Base-by-base conservation (phyloP, 2,329 filamentous ascomycete genomes). In the Coniochaeta sp. region DNA sequence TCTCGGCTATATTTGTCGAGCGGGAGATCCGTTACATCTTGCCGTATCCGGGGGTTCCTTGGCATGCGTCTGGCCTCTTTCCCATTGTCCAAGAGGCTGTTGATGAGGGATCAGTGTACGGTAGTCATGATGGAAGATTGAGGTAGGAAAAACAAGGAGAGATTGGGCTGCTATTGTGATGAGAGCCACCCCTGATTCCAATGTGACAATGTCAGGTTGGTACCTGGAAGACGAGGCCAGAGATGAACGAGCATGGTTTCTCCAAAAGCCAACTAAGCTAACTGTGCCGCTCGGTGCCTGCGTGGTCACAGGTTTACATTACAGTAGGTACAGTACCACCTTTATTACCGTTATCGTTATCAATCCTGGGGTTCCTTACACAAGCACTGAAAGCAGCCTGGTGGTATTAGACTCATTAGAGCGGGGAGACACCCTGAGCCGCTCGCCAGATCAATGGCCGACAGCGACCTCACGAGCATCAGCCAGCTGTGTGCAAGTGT, bases 1-100 rank as follows among this genome's bases (percentile, higher is more conserved):
- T 57, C 54, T 57, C 54, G 54, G 54, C 54, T 52, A 52, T 52
- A 52, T 52, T 52, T 52, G 12, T 52, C 16, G 22, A 14, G 47
- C 47, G 47, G 47, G 47, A 52, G 47, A 28, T 28, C 47, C 47
- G 47, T 26, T n/a, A 17, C 47, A 28, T 52, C 6, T 31, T 52
- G 22, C 47, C 47, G 6, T 26, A n/a, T 28, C 5, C 47, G 22
- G 47, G 24, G 8, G 26, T 52, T 16, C 26, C 47, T 52, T 52
- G 47, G 47, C 47, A 17, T 52, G 47, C 26, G 12, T n/a, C 22
- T 52, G n/a, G 47, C 12, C 14, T 22, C 24, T 12, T 47, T 47
- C 7, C 43, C 19, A 24, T 47, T 12, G 22, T 19, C 43, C 3
- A 12, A 24, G n/a, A 47, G n/a, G 43, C 19, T 12, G 9, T 47